phyloP scores from a whole-genome alignment of 495 filamentous ascomycete species.

The Pseudoneurospora amorphoporcata region DNA sequence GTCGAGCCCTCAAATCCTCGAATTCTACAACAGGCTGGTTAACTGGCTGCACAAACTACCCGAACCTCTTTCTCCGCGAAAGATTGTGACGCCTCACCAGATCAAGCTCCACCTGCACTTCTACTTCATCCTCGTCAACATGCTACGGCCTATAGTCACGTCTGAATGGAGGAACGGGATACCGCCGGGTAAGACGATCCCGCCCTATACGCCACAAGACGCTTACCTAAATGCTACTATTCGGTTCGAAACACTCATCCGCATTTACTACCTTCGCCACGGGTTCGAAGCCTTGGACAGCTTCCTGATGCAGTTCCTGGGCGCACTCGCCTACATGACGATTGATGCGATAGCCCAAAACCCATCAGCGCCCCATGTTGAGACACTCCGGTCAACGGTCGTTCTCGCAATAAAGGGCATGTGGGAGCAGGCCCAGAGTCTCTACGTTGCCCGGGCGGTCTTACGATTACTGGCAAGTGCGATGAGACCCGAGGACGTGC shows the following conservation, averaged over 20 bases:
- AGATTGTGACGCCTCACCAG: conserved; percentile 27
- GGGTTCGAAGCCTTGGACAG: conserved; percentile 26
- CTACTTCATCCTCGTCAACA: conserved; percentile 13
- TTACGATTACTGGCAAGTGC: conserved; percentile 11
- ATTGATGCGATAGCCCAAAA: conserved; percentile 16
- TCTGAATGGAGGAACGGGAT: conserved; percentile 10
- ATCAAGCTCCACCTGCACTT: conserved; percentile 27
- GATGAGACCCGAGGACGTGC: conserved; percentile 16
- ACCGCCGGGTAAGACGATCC: neutral
- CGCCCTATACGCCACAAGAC: conserved; percentile 8
- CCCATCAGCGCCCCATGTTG: conserved; percentile 6
- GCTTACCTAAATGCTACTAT: conserved; percentile 17
- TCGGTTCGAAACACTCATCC: conserved; percentile 25
- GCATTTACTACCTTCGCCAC: conserved; percentile 33
- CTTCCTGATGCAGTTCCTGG: conserved; percentile 26
- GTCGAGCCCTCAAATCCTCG: conserved; percentile 12
- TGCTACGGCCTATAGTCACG: conserved; percentile 12
- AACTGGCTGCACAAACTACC: conserved; percentile 23
- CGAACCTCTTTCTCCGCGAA: conserved; percentile 21
- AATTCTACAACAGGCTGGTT: conserved; percentile 18
- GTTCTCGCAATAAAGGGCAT: conserved; percentile 28
- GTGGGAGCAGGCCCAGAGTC: conserved; percentile 22
- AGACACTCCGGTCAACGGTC: conserved; percentile 21
- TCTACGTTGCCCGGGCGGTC: conserved; percentile 18
- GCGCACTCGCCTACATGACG: conserved; percentile 18